phyloP scores from a whole-genome alignment of 495 filamentous ascomycete genomes.

The Penicilliopsis zonata region DNA sequence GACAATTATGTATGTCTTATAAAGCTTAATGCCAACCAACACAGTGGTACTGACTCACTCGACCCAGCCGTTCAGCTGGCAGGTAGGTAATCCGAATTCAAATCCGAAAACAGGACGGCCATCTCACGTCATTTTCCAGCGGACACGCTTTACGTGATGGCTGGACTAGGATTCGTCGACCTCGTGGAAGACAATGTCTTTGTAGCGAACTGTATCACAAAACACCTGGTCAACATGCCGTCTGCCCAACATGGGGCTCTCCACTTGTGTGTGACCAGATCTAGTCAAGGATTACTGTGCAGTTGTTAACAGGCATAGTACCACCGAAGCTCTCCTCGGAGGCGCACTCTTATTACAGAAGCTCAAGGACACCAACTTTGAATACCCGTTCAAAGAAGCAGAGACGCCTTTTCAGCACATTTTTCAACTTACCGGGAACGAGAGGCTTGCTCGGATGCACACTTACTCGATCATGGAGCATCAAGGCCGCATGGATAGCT shows the following conservation, averaged over 20 bases:
- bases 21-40: too few relatives aligned
- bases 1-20: conserved; percentile 13
- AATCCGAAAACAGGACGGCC: conserved; percentile 1
- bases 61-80: conserved; percentile 10
- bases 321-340: conserved; percentile 23
- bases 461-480: conserved; percentile 27
- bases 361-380: conserved; percentile 19
- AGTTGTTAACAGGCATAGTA: too few relatives aligned
- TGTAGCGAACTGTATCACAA: conserved; percentile 20
- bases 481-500: conserved; percentile 27
- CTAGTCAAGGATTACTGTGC: neutral
- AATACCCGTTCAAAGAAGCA: conserved; percentile 22
- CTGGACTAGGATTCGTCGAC: conserved; percentile 21
- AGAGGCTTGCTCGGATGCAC: conserved; percentile 16
- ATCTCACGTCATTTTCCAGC: conserved; percentile 12
- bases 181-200: conserved; percentile 15
- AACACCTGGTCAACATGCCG: conserved; percentile 20
- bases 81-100: conserved; percentile 1
- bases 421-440: conserved; percentile 19
- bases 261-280: conserved; percentile 17
- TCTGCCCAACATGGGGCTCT: conserved; percentile 26
- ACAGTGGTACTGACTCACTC: too few relatives aligned
- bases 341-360: conserved; percentile 25
- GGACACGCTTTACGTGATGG: conserved; percentile 25
- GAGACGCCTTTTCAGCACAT: conserved; percentile 24